Percentiles rank a stretch among this genome's conserved stretches.
phyloP scores from a whole-genome alignment of 345 rosid genomes.

The Geranium rotundifolium region DNA sequence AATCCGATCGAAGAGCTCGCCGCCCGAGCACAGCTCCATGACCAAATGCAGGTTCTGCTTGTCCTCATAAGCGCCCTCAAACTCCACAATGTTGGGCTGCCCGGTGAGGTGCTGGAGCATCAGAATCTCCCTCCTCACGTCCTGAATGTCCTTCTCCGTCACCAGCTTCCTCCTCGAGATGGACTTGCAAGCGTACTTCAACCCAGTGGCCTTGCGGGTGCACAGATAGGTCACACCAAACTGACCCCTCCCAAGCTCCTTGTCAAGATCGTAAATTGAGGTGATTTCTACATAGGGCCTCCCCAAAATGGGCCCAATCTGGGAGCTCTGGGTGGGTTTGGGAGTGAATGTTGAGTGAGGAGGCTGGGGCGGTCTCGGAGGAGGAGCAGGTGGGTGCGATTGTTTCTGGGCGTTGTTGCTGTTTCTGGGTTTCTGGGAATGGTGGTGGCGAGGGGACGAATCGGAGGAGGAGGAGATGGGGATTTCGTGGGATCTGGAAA shows the following conservation, averaged over 20 bases:
- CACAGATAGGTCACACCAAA: constrained; percentile 67
- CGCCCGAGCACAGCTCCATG: constrained; percentile 93
- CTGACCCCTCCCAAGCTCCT: constrained; percentile 78
- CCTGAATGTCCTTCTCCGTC: constrained; percentile 37
- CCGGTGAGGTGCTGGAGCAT: constrained; percentile 76
- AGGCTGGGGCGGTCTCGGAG: background rate
- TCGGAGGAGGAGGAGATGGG: background rate
- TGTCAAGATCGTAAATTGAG: constrained; percentile 39
- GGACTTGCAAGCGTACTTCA: constrained; percentile 70
- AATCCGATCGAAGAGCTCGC: constrained; percentile 88
- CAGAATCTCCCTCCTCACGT: constrained; percentile 62
- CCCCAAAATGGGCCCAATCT: constrained; percentile 36
- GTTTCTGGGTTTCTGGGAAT: background rate
- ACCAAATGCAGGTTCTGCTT: constrained; percentile 47
- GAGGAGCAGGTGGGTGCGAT: background rate
- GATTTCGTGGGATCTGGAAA: background rate
- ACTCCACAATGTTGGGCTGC: constrained; percentile 82
- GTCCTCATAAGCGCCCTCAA: constrained; percentile 76
- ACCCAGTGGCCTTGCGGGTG: constrained; percentile 52
- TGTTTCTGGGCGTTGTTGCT: constrained; percentile 1
- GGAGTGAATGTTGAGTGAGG: background rate
- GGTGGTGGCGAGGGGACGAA: background rate
- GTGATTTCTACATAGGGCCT: constrained; percentile 52
- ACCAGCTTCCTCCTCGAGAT: constrained; percentile 54
- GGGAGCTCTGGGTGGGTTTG: constrained; percentile 24